These are phyloP conservation scores for Rhodotorula sp. DNA, from an alignment of 1,284 basidiomycete species.

Conservation along the genomic window DNA sequence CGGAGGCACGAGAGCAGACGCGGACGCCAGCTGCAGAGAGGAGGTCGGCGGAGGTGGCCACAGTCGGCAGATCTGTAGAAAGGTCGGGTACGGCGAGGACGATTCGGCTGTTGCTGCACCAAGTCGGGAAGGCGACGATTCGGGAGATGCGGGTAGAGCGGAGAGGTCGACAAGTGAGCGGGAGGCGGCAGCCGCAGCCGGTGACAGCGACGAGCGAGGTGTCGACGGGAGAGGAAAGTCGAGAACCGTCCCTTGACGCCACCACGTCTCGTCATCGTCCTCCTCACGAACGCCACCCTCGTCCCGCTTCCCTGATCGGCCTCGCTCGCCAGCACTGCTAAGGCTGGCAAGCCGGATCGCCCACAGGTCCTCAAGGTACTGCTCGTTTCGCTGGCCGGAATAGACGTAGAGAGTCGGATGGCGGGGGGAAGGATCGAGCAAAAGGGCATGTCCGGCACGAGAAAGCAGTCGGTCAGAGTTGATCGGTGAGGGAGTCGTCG, in stretches of 20 bases:
- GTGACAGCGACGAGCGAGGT: not conserved
- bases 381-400: conserved; percentile 47
- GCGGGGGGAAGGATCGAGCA: conserved; percentile 42
- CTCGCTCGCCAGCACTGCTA: not conserved
- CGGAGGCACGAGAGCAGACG: conserved; percentile 40
- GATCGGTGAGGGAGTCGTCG: conserved; percentile 25
- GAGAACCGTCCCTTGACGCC: conserved; percentile 33
- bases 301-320: not conserved
- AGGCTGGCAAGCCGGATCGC: conserved; percentile 13
- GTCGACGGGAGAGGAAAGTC: conserved; percentile 3
- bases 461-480: conserved; percentile 35
- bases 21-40: not conserved
- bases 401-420: conserved; percentile 46
- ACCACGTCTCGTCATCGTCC: not conserved
- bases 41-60: not conserved
- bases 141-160: conserved; percentile 14
- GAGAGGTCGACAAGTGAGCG: conserved; percentile 20
- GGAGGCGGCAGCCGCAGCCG: not conserved
- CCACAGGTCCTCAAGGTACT: conserved; percentile 48
- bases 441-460: conserved; percentile 48
- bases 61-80: conserved; percentile 24
- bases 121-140: conserved; percentile 15
- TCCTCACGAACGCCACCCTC: not conserved
- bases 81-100: conserved; percentile 12
- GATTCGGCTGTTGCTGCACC: not conserved